Conservation (phyloP, 2,329 filamentous ascomycete genomes). For the Neofusicoccum parvum region DNA sequence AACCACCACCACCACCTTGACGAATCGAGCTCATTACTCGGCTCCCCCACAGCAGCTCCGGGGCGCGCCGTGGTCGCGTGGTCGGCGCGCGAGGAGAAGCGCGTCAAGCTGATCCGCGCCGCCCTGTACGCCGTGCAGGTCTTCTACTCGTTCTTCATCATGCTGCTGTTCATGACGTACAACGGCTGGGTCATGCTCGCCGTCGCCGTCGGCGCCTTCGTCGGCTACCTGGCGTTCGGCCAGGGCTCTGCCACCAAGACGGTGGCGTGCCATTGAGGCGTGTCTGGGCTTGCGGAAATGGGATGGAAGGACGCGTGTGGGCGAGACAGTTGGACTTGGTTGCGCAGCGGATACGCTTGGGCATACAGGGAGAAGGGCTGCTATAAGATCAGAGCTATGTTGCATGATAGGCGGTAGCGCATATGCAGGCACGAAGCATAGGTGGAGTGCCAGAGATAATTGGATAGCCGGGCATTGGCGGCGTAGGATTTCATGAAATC, state of each 20-base stretch:
- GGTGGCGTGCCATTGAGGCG: slow-evolving; percentile 78
- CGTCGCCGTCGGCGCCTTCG: slow-evolving; percentile 82
- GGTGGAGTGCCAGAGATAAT: not conserved
- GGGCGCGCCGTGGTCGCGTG: slow-evolving; percentile 18
- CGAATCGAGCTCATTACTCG: slow-evolving; percentile 69
- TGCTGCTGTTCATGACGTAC: slow-evolving; percentile 99
- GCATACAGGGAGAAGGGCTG: no score
- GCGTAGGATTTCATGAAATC: not conserved
- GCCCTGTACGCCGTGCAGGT: slow-evolving; percentile 87
- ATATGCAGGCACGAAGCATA: no score
- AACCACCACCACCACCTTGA: slow-evolving; percentile 24
- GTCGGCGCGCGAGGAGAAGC: slow-evolving; percentile 55
- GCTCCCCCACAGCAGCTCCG: slow-evolving; percentile 64
- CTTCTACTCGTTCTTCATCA: slow-evolving; percentile 99
- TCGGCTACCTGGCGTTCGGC: slow-evolving; percentile 85
- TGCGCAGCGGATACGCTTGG: no score
- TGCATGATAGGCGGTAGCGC: no score
- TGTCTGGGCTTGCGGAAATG: not conserved
- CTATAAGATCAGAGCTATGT: no score
- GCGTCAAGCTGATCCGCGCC: slow-evolving; percentile 77
- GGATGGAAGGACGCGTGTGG: not conserved
- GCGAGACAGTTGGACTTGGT: not conserved
- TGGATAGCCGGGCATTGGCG: no score
- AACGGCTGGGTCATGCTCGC: slow-evolving; percentile 97
- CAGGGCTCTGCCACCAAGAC: slow-evolving; percentile 74